These are phyloP conservation scores for Gossypioides kirkii DNA, from an alignment of 345 rosid species.

Conservation along the genomic window DNA sequence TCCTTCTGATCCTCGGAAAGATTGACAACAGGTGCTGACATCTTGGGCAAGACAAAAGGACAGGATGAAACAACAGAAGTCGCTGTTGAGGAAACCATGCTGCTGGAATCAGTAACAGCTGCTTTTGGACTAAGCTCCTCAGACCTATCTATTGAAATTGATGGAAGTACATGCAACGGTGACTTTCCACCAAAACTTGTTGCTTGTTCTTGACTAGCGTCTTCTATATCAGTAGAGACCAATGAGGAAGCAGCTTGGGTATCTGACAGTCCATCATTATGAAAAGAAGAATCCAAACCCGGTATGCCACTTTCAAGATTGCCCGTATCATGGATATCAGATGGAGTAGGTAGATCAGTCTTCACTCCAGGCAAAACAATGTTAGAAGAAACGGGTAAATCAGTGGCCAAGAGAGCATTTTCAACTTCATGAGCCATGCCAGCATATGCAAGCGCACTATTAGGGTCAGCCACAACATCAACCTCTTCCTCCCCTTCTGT, in stretches of 20 bases:
- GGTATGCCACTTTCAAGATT: constrained; percentile 69
- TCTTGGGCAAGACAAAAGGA: constrained; percentile 64
- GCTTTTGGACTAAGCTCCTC: constrained; percentile 81
- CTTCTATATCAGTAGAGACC: constrained; percentile 54
- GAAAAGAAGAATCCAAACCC: constrained; percentile 68
- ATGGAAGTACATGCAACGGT: constrained; percentile 45
- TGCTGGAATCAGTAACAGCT: constrained; percentile 37
- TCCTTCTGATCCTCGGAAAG: constrained; percentile 79
- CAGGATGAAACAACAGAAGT: constrained; percentile 45
- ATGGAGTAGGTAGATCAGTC: constrained; percentile 26
- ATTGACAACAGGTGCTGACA: constrained; percentile 80
- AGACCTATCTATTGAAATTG: constrained; percentile 69
- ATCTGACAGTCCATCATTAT: constrained; percentile 48
- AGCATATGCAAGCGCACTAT: constrained; percentile 23
- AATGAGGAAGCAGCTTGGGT: constrained; percentile 48
- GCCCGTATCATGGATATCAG: constrained; percentile 37
- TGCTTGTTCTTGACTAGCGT: constrained; percentile 55
- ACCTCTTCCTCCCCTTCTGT: constrained; percentile 45
- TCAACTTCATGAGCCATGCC: constrained; percentile 41
- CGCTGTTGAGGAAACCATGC: constrained; percentile 53
- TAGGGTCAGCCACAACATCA: constrained; percentile 18
- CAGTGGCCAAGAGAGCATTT: constrained; percentile 36
- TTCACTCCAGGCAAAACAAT: constrained; percentile 34
- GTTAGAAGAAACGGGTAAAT: constrained; percentile 43
- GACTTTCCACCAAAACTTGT: constrained; percentile 45